Percentiles rank a stretch among this genome's conserved stretches.
Evolutionary conservation across 2,329 filamentous ascomycete species (phyloP).

Genomic region (Cladophialophora bantiana): DNA sequence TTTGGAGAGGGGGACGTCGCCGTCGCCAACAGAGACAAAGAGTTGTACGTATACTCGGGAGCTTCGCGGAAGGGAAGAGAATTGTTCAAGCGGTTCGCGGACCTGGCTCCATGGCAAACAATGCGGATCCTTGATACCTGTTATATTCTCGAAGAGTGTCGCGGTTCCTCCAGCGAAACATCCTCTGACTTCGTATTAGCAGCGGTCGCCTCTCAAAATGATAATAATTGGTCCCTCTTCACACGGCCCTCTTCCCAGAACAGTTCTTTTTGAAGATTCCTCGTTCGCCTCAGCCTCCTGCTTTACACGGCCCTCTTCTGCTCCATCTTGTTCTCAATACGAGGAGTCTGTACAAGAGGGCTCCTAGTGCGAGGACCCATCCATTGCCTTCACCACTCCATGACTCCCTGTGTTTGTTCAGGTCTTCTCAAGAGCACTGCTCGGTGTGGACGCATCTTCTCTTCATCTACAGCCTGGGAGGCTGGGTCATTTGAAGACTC

Average conservation of each 20-base stretch:
- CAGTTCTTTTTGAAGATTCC: not conserved
- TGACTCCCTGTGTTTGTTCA: not conserved
- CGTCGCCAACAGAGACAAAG: not conserved
- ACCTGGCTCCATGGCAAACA: not conserved
- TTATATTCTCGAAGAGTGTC: not conserved
- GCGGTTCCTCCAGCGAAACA: no score
- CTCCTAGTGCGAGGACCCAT: no score
- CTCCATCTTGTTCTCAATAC: not conserved
- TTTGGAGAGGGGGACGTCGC: not conserved
- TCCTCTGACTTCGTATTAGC: not conserved
- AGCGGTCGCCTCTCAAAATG: not conserved
- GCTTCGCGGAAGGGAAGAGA: not conserved
- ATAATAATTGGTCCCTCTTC: not conserved
- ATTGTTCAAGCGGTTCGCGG: not conserved
- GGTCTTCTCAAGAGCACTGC: not conserved
- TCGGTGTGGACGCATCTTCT: not conserved
- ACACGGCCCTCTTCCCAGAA: not conserved
- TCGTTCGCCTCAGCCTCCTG: not conserved
- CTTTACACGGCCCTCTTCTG: not conserved
- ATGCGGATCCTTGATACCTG: not conserved
- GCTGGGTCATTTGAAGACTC: not conserved
- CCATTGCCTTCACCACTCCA: not conserved
- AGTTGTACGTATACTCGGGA: no score
- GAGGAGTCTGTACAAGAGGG: no score
- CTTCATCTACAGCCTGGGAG: not conserved